Conservation (phyloP, 106 monocot species). For the Dioscorea zingiberensis region DNA sequence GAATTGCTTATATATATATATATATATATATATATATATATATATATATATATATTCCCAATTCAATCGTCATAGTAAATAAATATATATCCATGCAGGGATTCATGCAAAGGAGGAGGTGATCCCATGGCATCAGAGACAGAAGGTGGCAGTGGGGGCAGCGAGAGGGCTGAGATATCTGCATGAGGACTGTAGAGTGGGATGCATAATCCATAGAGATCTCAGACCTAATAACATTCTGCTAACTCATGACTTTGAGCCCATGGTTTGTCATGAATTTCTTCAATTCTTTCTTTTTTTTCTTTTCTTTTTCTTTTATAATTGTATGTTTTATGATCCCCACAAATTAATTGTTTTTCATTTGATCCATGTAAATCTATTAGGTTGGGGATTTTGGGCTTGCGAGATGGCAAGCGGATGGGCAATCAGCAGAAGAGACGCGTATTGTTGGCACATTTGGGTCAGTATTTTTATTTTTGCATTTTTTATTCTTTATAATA, state of each 20-base stretch:
- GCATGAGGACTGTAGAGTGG: constrained; percentile 60
- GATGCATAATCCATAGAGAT: constrained; percentile 6
- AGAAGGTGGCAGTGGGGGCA: constrained; percentile 40
- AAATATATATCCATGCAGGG: background rate
- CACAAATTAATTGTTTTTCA: too few relatives aligned
- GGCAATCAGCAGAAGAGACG: constrained; percentile 20
- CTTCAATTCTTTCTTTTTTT: too few relatives aligned
- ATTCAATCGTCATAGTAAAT: too few relatives aligned
- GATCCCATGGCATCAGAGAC: background rate
- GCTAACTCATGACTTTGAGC: background rate
- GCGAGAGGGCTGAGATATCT: constrained; percentile 61
- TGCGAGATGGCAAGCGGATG: constrained; percentile 25
- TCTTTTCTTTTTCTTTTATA: too few relatives aligned
- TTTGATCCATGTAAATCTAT: too few relatives aligned
- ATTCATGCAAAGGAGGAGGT: background rate
- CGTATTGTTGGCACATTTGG: constrained; percentile 21
- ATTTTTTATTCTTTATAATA: too few relatives aligned
- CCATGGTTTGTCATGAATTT: constrained; percentile 1
- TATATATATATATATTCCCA: background rate
- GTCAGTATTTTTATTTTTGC: constrained; percentile 1
- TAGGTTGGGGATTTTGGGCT: constrained; percentile 29
- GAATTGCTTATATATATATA: too few relatives aligned
- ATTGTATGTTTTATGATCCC: too few relatives aligned
- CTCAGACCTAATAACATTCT: background rate
- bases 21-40: too few relatives aligned